phyloP scores from a whole-genome alignment of 768 basidiomycete species.

The Stropharia rugosoannulata region DNA sequence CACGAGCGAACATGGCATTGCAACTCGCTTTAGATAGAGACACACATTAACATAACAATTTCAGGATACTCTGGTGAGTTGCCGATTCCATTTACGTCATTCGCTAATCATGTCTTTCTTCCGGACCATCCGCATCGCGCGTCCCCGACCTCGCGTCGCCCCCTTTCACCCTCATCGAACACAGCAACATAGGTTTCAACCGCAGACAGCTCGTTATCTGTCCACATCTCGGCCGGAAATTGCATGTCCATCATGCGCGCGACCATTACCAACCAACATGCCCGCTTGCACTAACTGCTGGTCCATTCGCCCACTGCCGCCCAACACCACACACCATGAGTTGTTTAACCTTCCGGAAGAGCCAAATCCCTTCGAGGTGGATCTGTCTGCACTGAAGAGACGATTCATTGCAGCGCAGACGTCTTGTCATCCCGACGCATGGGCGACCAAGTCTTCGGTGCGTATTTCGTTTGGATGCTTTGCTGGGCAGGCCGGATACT shows the following conservation, averaged over 20 bases:
- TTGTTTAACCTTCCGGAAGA: constrained; percentile 62
- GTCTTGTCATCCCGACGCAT: constrained; percentile 84
- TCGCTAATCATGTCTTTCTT: constrained; percentile 1
- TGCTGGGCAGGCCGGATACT: constrained; percentile 7
- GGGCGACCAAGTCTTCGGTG: constrained; percentile 68
- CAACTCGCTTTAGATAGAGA: too few species aligned
- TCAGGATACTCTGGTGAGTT: too few species aligned
- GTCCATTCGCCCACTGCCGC: constrained; percentile 58
- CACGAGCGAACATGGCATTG: too few species aligned
- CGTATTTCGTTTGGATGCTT: constrained; percentile 15
- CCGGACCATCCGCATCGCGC: not conserved
- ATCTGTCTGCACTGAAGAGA: constrained; percentile 55
- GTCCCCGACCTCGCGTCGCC: not conserved
- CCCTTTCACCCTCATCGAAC: not conserved
- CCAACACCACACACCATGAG: constrained; percentile 59
- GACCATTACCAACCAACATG: constrained; percentile 56
- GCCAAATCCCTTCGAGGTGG: constrained; percentile 72
- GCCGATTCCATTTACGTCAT: not conserved
- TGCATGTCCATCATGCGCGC: constrained; percentile 65
- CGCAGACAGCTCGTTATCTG: not conserved
- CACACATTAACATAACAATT: too few species aligned
- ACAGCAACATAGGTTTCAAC: not conserved
- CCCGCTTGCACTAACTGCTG: constrained; percentile 79
- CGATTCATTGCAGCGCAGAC: constrained; percentile 74
- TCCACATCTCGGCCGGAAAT: not conserved